Conservation (phyloP, 768 basidiomycete species). For the Lentinula raphanica region DNA sequence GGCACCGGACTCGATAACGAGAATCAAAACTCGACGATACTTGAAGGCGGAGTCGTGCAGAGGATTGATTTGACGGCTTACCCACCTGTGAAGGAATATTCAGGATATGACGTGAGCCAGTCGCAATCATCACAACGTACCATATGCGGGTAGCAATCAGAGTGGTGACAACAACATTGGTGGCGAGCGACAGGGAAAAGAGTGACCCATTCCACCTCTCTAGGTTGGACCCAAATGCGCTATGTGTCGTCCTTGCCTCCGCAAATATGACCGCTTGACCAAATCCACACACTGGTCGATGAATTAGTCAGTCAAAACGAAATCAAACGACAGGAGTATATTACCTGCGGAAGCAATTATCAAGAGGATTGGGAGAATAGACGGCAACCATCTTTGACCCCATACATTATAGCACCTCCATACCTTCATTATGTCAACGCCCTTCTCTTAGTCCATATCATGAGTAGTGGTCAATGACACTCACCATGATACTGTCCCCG, state of each 20-base stretch:
- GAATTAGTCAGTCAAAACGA: neutral
- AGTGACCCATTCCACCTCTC: conserved; percentile 29
- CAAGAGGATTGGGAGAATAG: conserved; percentile 22
- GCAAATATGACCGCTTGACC: conserved; percentile 26
- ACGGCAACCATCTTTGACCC: conserved; percentile 25
- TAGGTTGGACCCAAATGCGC: conserved; percentile 27
- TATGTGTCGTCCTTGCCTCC: conserved; percentile 19
- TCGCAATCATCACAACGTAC: conserved; percentile 11
- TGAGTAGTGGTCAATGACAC: neutral
- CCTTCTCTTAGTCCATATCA: neutral
- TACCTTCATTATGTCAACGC: neutral
- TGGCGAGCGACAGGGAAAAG: conserved; percentile 27
- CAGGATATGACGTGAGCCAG: neutral
- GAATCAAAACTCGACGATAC: conserved; percentile 21
- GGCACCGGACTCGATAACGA: conserved; percentile 27
- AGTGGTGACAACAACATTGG: conserved; percentile 26
- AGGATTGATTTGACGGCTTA: conserved; percentile 14
- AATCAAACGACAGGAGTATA: neutral
- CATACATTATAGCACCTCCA: conserved; percentile 28
- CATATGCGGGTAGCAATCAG: conserved; percentile 29
- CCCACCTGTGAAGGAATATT: neutral
- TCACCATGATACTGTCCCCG: conserved; percentile 24
- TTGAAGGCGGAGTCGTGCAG: conserved; percentile 12
- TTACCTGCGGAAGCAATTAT: conserved; percentile 25
- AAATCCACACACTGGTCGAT: conserved; percentile 23